phyloP scores from a whole-genome alignment of 176 grass and related monocot species.

The Hordeum marinum region DNA sequence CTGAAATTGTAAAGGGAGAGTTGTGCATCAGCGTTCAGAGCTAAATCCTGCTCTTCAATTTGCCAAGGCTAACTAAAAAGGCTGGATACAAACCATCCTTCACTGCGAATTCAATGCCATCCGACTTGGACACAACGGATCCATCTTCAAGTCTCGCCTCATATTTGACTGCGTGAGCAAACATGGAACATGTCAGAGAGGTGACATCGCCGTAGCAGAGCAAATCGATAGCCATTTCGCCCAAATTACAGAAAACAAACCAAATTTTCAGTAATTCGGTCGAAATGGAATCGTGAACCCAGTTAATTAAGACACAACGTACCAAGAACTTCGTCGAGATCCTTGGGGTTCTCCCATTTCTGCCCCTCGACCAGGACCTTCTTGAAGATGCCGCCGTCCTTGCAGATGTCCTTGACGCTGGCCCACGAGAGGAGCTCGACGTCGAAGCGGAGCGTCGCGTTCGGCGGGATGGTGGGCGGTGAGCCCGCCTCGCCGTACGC shows the following conservation, averaged over 20 bases:
- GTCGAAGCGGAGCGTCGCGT: slow-evolving; percentile 70
- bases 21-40: background rate
- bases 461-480: slow-evolving; percentile 57
- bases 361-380: slow-evolving; percentile 65
- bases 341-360: slow-evolving; percentile 95
- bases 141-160: slow-evolving; percentile 73
- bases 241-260: background rate
- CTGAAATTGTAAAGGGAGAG: slow-evolving; percentile 1
- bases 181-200: background rate
- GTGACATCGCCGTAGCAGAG: background rate
- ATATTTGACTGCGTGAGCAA: slow-evolving; percentile 51
- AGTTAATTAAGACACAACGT: background rate
- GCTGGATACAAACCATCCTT: slow-evolving; percentile 57
- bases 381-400: slow-evolving; percentile 82
- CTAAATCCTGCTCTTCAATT: background rate
- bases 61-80: background rate
- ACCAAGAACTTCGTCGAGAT: slow-evolving; percentile 80
- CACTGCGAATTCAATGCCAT: slow-evolving; percentile 70
- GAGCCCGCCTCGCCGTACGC: slow-evolving; percentile 82
- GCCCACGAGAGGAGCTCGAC: slow-evolving; percentile 82
- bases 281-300: background rate
- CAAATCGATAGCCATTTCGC: background rate
- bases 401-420: slow-evolving; percentile 93
- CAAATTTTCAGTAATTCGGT: background rate
- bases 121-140: slow-evolving; percentile 60